These are phyloP conservation scores for Saturnispora diversa DNA, from an alignment of 805 yeast species.

Conservation along the genomic window DNA sequence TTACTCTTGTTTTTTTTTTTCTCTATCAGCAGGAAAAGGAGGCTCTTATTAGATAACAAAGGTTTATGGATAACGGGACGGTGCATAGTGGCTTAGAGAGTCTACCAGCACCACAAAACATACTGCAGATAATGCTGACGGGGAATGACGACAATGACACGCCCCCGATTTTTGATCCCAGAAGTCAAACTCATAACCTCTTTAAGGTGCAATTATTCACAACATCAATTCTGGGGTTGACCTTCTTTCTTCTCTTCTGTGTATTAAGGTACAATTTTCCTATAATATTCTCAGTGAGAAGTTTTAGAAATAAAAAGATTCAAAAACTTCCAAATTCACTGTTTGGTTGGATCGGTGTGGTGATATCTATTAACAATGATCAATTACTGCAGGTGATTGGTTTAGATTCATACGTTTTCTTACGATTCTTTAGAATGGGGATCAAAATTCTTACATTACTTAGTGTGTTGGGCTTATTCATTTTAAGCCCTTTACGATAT, in stretches of 20 bases:
- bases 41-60: neutral
- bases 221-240: conserved; percentile 39
- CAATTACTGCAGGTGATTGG: conserved; percentile 52
- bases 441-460: conserved; percentile 38
- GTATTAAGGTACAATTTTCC: conserved; percentile 47
- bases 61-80: conserved; percentile 1
- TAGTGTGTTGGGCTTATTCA: conserved; percentile 38
- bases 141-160: conserved; percentile 19
- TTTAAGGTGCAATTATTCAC: conserved; percentile 47
- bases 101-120: neutral
- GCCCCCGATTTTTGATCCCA: conserved; percentile 36
- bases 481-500: conserved; percentile 48
- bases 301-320: conserved; percentile 38
- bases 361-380: conserved; percentile 39
- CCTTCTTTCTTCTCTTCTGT: conserved; percentile 43
- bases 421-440: conserved; percentile 52
- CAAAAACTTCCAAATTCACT: conserved; percentile 39
- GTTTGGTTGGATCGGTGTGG: conserved; percentile 46
- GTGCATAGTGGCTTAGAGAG: neutral
- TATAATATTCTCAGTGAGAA: conserved; percentile 47
- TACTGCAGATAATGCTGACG: neutral
- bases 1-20: too few relatives aligned
- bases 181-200: conserved; percentile 42
- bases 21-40: too few relatives aligned
- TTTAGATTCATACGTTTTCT: conserved; percentile 48